phyloP scores from a whole-genome alignment of 2,329 filamentous ascomycete species.

The Aureobasidium uvarum region DNA sequence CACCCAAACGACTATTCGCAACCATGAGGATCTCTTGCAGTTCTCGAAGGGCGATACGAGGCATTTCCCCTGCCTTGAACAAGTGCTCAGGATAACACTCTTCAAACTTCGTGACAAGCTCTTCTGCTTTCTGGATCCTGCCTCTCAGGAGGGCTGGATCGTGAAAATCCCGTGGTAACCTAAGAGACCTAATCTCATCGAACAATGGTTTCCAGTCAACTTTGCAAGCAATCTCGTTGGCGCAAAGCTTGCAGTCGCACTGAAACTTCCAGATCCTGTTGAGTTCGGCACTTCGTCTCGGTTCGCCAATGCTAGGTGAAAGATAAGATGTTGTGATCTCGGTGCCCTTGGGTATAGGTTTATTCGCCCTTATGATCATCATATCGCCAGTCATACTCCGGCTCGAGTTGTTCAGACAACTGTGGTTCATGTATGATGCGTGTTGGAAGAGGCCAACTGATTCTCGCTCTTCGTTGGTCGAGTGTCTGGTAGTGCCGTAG shows the following conservation, averaged over 20 bases:
- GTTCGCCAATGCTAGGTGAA: background rate
- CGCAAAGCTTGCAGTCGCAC: conserved; percentile 7
- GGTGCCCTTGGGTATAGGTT: conserved; percentile 38
- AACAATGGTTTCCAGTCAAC: conserved; percentile 3
- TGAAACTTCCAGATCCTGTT: background rate
- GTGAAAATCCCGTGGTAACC: background rate
- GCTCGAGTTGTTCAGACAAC: conserved; percentile 41
- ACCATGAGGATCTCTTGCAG: conserved; percentile 3
- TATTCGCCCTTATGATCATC: conserved; percentile 44
- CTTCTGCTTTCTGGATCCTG: background rate
- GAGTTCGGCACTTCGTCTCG: background rate
- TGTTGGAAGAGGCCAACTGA: conserved; percentile 40
- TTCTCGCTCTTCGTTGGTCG: background rate
- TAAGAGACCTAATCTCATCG: background rate
- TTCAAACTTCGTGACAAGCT: background rate
- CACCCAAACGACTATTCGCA: background rate
- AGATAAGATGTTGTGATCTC: conserved; percentile 12
- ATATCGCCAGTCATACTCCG: conserved; percentile 45
- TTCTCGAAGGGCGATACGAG: background rate
- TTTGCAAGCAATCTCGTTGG: background rate
- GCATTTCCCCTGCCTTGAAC: background rate
- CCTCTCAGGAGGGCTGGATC: background rate
- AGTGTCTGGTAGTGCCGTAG: conserved; percentile 1
- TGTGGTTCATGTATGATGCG: conserved; percentile 48
- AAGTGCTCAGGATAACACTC: background rate